Evolutionary conservation across 768 basidiomycete species (phyloP), one percentile per base, ranked within the genome.

Genomic region (Pisolithus microcarpus): DNA sequence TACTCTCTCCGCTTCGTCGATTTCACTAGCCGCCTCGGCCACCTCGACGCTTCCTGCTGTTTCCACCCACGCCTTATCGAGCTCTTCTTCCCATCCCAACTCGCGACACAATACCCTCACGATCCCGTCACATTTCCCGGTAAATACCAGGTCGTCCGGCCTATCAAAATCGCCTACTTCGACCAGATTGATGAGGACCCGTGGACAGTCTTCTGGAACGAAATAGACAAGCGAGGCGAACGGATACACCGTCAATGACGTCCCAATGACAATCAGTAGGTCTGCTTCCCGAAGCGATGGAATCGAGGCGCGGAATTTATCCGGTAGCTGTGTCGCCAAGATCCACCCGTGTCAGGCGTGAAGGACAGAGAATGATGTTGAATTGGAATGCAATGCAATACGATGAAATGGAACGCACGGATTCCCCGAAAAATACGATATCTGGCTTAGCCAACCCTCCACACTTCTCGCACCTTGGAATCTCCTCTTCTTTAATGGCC

Each of bases 341-440:
- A 15, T 34, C 34, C 11, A 15, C 11, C 34, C 34, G 13, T 5
- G 34, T 15, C 13, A 30, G 13, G 11, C 34, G 38, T 38, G 15
- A 42, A 38, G 46, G 51, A 48, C 15, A 18, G 8, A 46, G 23
- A 43, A 30, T 39, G 3, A 13, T n/a, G 28, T 42, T 13, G 13
- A 31, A 40, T 16, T n/a, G 24, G 43, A 44, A n/a, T 11, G 10
- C 2, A 16, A 16, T 5, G 42, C 13, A 19, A 44, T 15, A 18
- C 6, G 26, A 16, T 44, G 13, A 44, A n/a, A n/a, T 23, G 42
- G 43, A 15, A 70, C 82, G 30, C 61, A 87, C 84, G 36, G 75
- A 62, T 68, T 91, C 87, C 21, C 93, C 91, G 60, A 95, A 94
- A 69, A 95, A 94, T 11, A 95, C 89, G 39, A 95, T 95, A 60